These are phyloP conservation scores for Spergularia azorica DNA, from an alignment of 179 eudicot species.

Conservation along the genomic window DNA sequence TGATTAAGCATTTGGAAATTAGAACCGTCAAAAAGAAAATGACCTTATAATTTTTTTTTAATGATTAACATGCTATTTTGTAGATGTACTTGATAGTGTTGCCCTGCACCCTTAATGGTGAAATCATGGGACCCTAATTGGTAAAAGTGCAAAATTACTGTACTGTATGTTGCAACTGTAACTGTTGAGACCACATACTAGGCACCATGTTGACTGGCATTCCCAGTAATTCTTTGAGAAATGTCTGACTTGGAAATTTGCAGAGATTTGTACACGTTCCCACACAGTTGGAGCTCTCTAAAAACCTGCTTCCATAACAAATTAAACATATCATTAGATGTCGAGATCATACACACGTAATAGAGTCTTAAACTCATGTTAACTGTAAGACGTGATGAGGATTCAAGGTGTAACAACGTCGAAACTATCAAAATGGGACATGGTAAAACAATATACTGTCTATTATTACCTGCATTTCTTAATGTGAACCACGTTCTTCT, in stretches of 20 bases:
- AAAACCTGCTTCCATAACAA: constrained; percentile 42
- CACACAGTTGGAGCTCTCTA: constrained; percentile 80
- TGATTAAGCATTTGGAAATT: too few species aligned
- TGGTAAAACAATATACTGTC: neutral
- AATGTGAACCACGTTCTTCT: constrained; percentile 73
- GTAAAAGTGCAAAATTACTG: constrained; percentile 1
- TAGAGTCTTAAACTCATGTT: neutral
- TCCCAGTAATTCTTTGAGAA: constrained; percentile 68
- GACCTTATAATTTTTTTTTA: neutral
- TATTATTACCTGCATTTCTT: constrained; percentile 80
- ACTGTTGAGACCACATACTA: constrained; percentile 47
- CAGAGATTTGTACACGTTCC: constrained; percentile 92
- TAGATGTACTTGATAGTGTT: constrained; percentile 6
- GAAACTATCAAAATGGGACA: too few species aligned
- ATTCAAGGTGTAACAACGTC: too few species aligned
- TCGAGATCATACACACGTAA: neutral
- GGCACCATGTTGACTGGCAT: constrained; percentile 74
- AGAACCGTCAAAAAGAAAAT: too few species aligned
- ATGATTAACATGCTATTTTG: constrained; percentile 6
- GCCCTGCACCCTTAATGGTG: constrained; percentile 34
- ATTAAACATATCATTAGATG: neutral
- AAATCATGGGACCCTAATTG: constrained; percentile 28
- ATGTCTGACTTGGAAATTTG: constrained; percentile 81
- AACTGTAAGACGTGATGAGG: too few species aligned
- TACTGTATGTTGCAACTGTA: neutral